Conservation (phyloP, 805 yeast genomes). For the Tanozyma kutaoensis region DNA sequence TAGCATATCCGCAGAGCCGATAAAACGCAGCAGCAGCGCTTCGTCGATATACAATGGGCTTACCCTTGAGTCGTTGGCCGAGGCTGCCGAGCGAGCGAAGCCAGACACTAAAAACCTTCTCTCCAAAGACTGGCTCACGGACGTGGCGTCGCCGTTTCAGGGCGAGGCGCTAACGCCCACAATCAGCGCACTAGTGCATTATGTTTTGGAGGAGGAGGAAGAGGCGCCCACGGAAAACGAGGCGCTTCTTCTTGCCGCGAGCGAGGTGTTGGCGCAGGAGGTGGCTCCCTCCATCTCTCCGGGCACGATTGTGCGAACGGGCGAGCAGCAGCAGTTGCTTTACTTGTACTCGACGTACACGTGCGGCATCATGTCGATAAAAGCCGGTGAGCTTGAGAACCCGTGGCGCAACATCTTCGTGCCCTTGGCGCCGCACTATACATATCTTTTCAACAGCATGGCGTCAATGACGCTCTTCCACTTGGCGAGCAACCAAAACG, state of each 20-base stretch:
- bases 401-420: constrained; percentile 52
- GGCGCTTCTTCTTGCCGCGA: no score
- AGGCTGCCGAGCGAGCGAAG: constrained; percentile 18
- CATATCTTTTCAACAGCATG: constrained; percentile 47
- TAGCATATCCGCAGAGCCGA: constrained; percentile 4
- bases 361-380: constrained; percentile 42
- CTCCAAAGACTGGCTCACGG: not conserved
- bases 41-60: no score
- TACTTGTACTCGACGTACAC: constrained; percentile 22
- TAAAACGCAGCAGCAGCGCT: no score
- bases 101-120: not conserved
- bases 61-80: constrained; percentile 20
- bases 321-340: constrained; percentile 23
- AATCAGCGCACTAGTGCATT: not conserved
- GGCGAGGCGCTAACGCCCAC: not conserved
- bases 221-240: constrained; percentile 3
- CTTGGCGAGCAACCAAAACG: constrained; percentile 19
- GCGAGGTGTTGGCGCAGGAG: constrained; percentile 2
- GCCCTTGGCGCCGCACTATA: constrained; percentile 41
- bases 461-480: constrained; percentile 61
- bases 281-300: constrained; percentile 2
- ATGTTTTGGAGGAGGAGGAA: constrained; percentile 2
- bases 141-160: not conserved
- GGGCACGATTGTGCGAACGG: constrained; percentile 8
- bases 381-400: constrained; percentile 50